These are phyloP conservation scores for Saccharomyces mikatae DNA, from an alignment of 805 yeast species.

Conservation along the genomic window DNA sequence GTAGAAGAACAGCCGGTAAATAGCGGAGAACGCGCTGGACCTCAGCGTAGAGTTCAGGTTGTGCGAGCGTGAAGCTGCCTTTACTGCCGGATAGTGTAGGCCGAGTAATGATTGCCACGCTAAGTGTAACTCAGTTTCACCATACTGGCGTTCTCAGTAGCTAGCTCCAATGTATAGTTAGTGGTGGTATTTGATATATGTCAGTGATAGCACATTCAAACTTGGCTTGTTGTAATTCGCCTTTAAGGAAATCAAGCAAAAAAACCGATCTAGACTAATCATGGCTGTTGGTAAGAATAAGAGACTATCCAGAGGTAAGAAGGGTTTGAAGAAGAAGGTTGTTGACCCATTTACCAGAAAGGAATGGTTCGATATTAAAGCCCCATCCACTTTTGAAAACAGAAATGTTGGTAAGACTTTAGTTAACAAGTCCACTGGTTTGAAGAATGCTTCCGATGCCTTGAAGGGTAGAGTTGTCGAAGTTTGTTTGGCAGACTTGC, in stretches of 20 bases:
- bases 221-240: background rate
- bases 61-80: background rate
- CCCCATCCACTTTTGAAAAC: slow-evolving; percentile 96
- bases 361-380: slow-evolving; percentile 97
- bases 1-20: background rate
- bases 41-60: background rate
- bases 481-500: slow-evolving; percentile 92
- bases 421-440: slow-evolving; percentile 97
- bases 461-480: slow-evolving; percentile 96
- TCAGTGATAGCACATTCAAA: background rate
- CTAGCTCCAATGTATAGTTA: background rate
- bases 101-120: background rate
- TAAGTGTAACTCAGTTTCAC: background rate
- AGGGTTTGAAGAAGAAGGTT: slow-evolving; percentile 97
- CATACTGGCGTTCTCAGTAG: background rate
- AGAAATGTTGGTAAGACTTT: slow-evolving; percentile 97
- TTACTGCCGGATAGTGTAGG: background rate
- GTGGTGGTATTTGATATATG: background rate
- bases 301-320: slow-evolving; percentile 80
- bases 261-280: slow-evolving; percentile 14
- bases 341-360: slow-evolving; percentile 98
- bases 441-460: slow-evolving; percentile 95
- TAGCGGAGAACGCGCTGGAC: background rate
- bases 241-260: slow-evolving; percentile 5
- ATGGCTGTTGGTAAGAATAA: slow-evolving; percentile 86